Evolutionary conservation across 2,329 filamentous ascomycete genomes (phyloP).

Genomic region (Proliferodiscus dingleyae): DNA sequence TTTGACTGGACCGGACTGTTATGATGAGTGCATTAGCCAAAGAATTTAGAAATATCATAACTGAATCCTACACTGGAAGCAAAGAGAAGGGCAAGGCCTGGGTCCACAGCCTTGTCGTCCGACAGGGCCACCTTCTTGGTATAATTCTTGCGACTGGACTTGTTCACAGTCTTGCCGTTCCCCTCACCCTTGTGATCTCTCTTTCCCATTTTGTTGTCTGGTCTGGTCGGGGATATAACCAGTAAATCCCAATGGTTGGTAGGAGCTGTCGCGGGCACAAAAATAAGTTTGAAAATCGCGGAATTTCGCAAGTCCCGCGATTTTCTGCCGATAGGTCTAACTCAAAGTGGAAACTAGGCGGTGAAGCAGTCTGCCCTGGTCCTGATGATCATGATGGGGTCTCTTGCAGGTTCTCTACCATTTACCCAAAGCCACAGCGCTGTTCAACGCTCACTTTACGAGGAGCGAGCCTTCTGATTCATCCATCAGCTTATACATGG

Average conservation of each 20-base stretch:
- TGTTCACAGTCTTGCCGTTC: no score
- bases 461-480: background rate
- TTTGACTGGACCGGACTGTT: constrained; percentile 34
- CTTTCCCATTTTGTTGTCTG: constrained; percentile 28
- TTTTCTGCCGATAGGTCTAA: no score
- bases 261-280: background rate
- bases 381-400: background rate
- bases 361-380: background rate
- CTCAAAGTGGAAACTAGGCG: background rate
- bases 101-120: constrained; percentile 55
- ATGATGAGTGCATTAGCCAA: constrained; percentile 1
- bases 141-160: constrained; percentile 25
- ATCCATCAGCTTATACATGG: constrained; percentile 9
- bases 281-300: background rate
- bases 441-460: background rate
- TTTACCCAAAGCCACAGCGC: background rate
- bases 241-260: background rate
- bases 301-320: no score
- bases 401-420: background rate
- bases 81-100: constrained; percentile 65
- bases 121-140: constrained; percentile 30
- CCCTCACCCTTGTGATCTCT: no score
- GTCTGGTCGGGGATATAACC: background rate
- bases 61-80: constrained; percentile 60
- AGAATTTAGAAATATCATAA: background rate